These are phyloP conservation scores for Phaffia rhodozyma DNA, from an alignment of 1,284 basidiomycete species.

Conservation along the genomic window DNA sequence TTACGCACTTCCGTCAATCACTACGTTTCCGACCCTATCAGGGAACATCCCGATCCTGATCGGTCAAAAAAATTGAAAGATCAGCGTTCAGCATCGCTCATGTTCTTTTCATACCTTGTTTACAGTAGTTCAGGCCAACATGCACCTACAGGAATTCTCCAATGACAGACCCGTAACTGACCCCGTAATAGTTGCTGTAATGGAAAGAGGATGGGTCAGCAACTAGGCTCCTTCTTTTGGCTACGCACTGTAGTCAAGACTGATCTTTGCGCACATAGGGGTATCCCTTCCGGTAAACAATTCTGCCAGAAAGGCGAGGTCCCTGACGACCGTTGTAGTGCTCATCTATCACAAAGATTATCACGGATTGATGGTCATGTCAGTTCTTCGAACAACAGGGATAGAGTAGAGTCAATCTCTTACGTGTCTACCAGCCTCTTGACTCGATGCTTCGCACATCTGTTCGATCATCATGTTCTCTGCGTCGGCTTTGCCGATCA, in stretches of 20 bases:
- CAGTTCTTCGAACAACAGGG: no score
- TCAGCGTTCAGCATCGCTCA: neutral
- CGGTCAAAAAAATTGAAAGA: neutral
- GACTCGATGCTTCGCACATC: neutral
- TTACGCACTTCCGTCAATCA: neutral
- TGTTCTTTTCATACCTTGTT: no score
- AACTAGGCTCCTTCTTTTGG: no score
- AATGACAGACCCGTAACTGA: constrained; percentile 13
- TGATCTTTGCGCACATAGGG: neutral
- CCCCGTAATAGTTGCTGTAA: constrained; percentile 7
- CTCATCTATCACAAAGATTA: constrained; percentile 1
- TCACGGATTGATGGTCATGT: no score
- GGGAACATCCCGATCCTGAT: constrained; percentile 10
- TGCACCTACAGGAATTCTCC: constrained; percentile 5
- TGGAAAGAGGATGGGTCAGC: neutral
- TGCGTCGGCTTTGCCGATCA: neutral
- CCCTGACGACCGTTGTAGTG: constrained; percentile 9
- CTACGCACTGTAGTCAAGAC: no score
- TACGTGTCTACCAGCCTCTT: constrained; percentile 4
- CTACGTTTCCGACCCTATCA: constrained; percentile 3
- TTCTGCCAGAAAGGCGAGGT: neutral
- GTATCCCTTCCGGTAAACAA: constrained; percentile 6
- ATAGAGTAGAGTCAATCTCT: neutral
- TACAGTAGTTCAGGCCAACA: no score
- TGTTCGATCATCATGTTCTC: neutral